phyloP scores from a whole-genome alignment of 1,284 basidiomycete genomes.

The Jaminaea rosea region DNA sequence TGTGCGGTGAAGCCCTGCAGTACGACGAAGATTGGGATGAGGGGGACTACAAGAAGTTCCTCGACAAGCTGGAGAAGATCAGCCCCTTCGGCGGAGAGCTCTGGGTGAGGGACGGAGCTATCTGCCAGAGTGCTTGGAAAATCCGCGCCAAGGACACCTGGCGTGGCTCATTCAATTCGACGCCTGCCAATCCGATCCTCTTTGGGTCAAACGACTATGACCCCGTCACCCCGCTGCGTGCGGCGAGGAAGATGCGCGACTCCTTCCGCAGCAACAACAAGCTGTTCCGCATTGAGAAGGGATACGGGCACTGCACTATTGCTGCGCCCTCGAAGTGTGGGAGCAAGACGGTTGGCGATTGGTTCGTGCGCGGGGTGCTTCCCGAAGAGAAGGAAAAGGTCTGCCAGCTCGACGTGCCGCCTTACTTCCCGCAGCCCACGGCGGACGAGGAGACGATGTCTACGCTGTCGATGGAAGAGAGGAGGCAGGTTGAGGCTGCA shows the following conservation, averaged over 20 bases:
- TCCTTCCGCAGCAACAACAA: conserved; percentile 15
- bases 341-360: conserved; percentile 20
- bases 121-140: conserved; percentile 16
- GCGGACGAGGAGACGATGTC: too few relatives aligned
- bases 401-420: background rate
- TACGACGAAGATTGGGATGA: background rate
- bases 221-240: conserved; percentile 23
- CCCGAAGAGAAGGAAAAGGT: conserved; percentile 5
- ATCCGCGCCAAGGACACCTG: conserved; percentile 16
- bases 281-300: conserved; percentile 15
- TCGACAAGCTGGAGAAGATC: conserved; percentile 13
- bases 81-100: conserved; percentile 21
- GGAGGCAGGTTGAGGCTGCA: too few relatives aligned
- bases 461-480: too few relatives aligned
- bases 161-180: conserved; percentile 19
- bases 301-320: conserved; percentile 27
- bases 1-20: conserved; percentile 16
- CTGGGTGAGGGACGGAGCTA: conserved; percentile 12
- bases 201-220: conserved; percentile 27
- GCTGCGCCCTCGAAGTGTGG: conserved; percentile 22
- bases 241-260: conserved; percentile 21
- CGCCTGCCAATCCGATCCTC: conserved; percentile 22
- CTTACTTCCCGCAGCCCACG: too few relatives aligned
- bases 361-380: conserved; percentile 25
- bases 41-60: conserved; percentile 3